Percentiles rank a stretch among this genome's conserved stretches.
Evolutionary conservation across 306 rosid genomes (phyloP).

Genomic region (Astragalus glycyphyllos): DNA sequence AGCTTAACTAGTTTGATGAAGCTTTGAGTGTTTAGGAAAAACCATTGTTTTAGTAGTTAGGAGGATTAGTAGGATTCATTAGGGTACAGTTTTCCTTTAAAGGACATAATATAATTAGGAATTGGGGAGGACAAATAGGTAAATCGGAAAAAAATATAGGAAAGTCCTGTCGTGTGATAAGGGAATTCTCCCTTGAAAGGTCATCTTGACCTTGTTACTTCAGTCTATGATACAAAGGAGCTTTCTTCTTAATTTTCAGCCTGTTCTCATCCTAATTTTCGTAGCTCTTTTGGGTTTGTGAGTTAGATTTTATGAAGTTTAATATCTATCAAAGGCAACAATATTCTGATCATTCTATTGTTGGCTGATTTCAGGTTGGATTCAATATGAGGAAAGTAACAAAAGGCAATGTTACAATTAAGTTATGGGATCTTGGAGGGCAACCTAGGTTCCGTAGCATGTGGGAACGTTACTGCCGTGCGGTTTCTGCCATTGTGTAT

Average conservation of each 20-base stretch:
- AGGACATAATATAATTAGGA: neutral
- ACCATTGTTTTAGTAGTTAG: neutral
- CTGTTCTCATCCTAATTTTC: conserved; percentile 17
- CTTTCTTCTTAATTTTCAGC: neutral
- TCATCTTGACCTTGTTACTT: neutral
- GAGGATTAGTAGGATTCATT: conserved; percentile 1
- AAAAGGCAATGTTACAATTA: conserved; percentile 90
- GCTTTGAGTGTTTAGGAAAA: neutral
- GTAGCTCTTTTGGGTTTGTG: neutral
- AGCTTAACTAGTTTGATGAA: neutral
- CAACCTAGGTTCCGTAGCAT: conserved; percentile 97
- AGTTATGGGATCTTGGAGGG: conserved; percentile 98
- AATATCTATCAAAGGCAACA: conserved; percentile 1
- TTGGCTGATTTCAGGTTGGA: conserved; percentile 72
- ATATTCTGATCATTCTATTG: conserved; percentile 31
- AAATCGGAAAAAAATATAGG: neutral
- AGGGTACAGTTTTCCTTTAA: neutral
- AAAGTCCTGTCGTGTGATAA: conserved; percentile 1
- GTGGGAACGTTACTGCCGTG: conserved; percentile 97
- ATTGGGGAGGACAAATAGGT: neutral
- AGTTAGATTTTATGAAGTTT: conserved; percentile 12
- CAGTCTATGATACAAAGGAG: neutral
- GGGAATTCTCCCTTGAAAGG: neutral
- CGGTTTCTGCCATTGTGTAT: conserved; percentile 94
- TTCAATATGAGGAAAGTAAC: conserved; percentile 94